Conservation (phyloP, 2,329 filamentous ascomycete species). For the Lithohypha guttulata region DNA sequence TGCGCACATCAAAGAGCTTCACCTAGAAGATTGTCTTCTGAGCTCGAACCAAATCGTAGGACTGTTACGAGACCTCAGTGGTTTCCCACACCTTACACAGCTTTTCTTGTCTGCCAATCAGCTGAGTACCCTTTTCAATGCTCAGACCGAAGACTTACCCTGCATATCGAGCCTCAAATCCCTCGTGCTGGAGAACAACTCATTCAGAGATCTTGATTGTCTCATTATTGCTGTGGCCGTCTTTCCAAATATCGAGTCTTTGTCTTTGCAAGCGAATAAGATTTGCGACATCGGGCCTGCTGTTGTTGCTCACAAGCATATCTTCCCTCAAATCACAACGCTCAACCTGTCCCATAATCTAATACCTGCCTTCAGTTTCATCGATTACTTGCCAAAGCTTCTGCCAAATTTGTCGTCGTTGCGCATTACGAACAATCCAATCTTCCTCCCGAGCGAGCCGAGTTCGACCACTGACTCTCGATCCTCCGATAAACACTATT, state of each 20-base stretch:
- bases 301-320: conserved; percentile 34
- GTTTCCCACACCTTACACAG: conserved; percentile 16
- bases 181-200: conserved; percentile 41
- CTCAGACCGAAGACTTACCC: neutral
- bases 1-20: conserved; percentile 42
- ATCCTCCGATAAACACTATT: conserved; percentile 17
- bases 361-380: conserved; percentile 59
- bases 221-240: conserved; percentile 43
- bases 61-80: conserved; percentile 11
- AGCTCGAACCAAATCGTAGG: conserved; percentile 52
- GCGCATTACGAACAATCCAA: conserved; percentile 74
- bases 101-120: conserved; percentile 16
- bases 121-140: conserved; percentile 11
- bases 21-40: conserved; percentile 57
- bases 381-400: conserved; percentile 54
- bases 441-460: conserved; percentile 48
- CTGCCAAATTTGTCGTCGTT: conserved; percentile 68
- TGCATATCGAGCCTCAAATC: conserved; percentile 35
- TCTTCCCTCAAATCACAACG: conserved; percentile 44
- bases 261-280: conserved; percentile 63
- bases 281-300: conserved; percentile 36
- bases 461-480: neutral
- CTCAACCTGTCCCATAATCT: conserved; percentile 66
- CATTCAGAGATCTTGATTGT: conserved; percentile 26
- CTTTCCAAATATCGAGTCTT: conserved; percentile 40